These are phyloP conservation scores for Neocucurbitaria cava DNA, from an alignment of 2,329 filamentous ascomycete species.

Conservation along the genomic window DNA sequence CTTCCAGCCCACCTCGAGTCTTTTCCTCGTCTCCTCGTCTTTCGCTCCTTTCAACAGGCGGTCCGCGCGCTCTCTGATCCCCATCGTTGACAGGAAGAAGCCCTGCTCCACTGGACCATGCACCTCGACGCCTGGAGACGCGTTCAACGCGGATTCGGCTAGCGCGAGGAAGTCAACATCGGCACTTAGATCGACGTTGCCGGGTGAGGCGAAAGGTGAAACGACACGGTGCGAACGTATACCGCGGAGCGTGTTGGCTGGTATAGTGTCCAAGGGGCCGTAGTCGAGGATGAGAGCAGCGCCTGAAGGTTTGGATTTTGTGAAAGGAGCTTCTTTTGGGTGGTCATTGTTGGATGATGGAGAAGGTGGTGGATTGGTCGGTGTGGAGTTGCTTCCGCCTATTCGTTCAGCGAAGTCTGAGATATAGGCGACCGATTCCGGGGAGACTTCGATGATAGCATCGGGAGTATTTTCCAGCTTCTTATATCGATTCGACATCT, in stretches of 20 bases:
- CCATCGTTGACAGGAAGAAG: constrained; percentile 79
- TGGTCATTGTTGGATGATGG: constrained; percentile 24
- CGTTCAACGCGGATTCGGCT: constrained; percentile 78
- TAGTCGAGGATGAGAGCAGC: constrained; percentile 97
- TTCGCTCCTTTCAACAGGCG: constrained; percentile 43
- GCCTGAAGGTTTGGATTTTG: constrained; percentile 72
- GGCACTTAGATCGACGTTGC: constrained; percentile 84
- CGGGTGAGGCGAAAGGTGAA: constrained; percentile 79
- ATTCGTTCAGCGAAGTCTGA: constrained; percentile 85
- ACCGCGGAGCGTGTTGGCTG: constrained; percentile 87
- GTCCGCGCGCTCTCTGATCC: constrained; percentile 64
- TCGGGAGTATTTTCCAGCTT: constrained; percentile 71
- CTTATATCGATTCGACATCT: constrained; percentile 79
- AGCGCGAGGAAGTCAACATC: constrained; percentile 93
- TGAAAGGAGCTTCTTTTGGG: constrained; percentile 33
- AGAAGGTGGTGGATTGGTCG: constrained; percentile 50
- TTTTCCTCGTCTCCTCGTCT: constrained; percentile 48
- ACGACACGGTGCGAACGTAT: constrained; percentile 80
- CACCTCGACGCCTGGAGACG: constrained; percentile 83
- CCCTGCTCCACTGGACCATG: constrained; percentile 91
- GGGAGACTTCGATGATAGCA: constrained; percentile 86
- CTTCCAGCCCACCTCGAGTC: constrained; percentile 77
- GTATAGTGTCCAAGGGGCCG: constrained; percentile 78
- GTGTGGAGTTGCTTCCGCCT: constrained; percentile 64
- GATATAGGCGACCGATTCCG: constrained; percentile 81